Conservation (phyloP, 2,329 filamentous ascomycete genomes). For the Tolypocladium ophioglossoides region DNA sequence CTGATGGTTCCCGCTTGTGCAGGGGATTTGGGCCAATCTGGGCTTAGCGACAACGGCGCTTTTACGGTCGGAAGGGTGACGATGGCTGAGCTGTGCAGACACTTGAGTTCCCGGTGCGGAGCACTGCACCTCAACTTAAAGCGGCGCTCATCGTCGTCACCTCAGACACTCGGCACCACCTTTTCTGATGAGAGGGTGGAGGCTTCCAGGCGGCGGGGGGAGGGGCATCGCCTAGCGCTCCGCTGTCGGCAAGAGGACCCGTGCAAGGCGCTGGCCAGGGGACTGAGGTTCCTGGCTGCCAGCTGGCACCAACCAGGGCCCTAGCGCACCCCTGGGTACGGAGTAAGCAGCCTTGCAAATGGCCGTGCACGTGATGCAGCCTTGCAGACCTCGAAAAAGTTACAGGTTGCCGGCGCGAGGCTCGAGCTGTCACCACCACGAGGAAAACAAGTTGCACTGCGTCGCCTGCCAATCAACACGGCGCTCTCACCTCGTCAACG, state of each 20-base stretch:
- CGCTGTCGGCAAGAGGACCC: neutral
- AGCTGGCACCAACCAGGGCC: neutral
- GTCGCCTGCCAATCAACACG: slow-evolving; percentile 11
- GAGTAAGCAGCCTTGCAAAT: neutral
- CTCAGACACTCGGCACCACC: too few species aligned
- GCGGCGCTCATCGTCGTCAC: too few species aligned
- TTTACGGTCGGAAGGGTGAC: neutral
- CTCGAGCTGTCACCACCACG: neutral
- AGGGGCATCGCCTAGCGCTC: neutral
- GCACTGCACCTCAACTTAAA: too few species aligned
- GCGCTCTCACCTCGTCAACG: slow-evolving; percentile 7
- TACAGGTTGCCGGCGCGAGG: slow-evolving; percentile 1
- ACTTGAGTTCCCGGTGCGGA: too few species aligned
- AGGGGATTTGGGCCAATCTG: neutral
- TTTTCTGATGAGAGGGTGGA: too few species aligned
- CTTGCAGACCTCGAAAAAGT: slow-evolving; percentile 9
- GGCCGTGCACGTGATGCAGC: neutral
- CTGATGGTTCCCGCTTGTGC: neutral
- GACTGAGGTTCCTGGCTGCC: too few species aligned
- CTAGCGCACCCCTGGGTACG: neutral
- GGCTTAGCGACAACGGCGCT: neutral
- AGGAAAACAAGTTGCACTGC: slow-evolving; percentile 6
- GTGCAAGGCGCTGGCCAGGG: neutral
- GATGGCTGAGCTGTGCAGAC: too few species aligned
- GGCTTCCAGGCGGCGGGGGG: too few species aligned